Percentiles rank a stretch among this genome's conserved stretches.
phyloP scores from a whole-genome alignment of 148 eudicot genomes.

The Oxyria digyna region DNA sequence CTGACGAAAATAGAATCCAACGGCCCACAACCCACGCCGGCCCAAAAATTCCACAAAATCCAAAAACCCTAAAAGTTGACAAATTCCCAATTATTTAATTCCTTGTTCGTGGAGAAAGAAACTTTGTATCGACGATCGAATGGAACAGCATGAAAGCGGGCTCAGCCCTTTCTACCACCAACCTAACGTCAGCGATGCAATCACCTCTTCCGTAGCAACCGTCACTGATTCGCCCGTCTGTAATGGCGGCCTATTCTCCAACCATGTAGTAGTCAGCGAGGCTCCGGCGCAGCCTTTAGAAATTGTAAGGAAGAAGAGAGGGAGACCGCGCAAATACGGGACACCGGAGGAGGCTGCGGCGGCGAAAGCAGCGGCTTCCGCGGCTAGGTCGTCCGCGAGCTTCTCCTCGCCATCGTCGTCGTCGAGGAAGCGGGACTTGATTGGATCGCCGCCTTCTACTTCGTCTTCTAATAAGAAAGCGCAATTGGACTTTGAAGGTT shows the following conservation, averaged over 20 bases:
- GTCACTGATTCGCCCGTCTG: conserved; percentile 15
- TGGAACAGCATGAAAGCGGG: conserved; percentile 49
- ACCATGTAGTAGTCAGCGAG: conserved; percentile 20
- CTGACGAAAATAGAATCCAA: background rate
- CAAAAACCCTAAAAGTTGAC: conserved; percentile 9
- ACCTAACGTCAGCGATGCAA: conserved; percentile 15
- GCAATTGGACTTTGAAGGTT: conserved; percentile 30
- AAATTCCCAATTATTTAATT: conserved; percentile 5
- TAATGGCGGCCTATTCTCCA: conserved; percentile 22
- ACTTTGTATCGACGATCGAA: conserved; percentile 11
- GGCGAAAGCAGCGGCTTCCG: conserved; percentile 36
- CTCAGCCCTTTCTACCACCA: conserved; percentile 44
- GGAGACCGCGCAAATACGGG: conserved; percentile 63
- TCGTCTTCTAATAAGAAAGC: conserved; percentile 35
- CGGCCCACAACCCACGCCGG: background rate
- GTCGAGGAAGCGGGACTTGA: conserved; percentile 23
- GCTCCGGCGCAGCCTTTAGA: conserved; percentile 30
- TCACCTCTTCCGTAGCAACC: conserved; percentile 8
- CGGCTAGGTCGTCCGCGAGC: conserved; percentile 10
- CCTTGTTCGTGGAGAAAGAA: conserved; percentile 2
- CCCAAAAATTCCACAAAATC: background rate
- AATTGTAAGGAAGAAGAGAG: conserved; percentile 40
- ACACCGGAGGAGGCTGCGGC: conserved; percentile 79
- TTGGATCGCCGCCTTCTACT: conserved; percentile 11
- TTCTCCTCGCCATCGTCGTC: conserved; percentile 19